These are phyloP conservation scores for Pestalotiopsis sp. DNA, from an alignment of 2,329 filamentous ascomycete species.

Conservation along the genomic window DNA sequence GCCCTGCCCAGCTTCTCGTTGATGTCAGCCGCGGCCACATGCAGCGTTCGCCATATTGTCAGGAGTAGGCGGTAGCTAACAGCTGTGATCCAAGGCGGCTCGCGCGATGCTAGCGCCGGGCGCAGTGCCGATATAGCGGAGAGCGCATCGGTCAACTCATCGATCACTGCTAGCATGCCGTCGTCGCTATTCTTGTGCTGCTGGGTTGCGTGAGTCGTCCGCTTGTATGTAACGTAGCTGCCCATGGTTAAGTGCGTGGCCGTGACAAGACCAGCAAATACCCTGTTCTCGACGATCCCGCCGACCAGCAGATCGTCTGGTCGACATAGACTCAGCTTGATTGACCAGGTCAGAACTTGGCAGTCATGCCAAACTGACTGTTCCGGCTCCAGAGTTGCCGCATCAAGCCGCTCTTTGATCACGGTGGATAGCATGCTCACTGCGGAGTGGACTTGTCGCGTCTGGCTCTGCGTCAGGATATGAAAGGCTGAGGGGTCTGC, in stretches of 20 bases:
- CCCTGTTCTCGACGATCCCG: constrained; percentile 1
- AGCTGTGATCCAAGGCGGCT: constrained; percentile 1
- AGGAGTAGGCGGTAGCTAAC: background rate
- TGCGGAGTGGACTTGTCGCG: background rate
- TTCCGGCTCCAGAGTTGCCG: background rate
- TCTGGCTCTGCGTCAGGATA: constrained; percentile 1
- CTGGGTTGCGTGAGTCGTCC: background rate
- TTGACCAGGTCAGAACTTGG: background rate
- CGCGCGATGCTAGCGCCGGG: background rate
- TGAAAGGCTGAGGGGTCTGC: constrained; percentile 1
- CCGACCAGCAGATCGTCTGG: constrained; percentile 1
- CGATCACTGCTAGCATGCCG: background rate
- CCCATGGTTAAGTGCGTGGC: constrained; percentile 1
- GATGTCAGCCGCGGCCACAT: background rate
- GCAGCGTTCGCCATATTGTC: background rate
- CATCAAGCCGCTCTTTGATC: background rate
- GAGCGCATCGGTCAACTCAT: background rate
- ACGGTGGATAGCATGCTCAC: background rate
- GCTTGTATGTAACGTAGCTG: constrained; percentile 1
- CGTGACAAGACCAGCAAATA: background rate
- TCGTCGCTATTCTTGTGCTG: background rate
- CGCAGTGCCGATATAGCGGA: background rate
- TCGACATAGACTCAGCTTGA: constrained; percentile 1
- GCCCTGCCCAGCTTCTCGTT: background rate
- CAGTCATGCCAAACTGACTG: background rate